Conservation (phyloP, 2,329 filamentous ascomycete genomes). For the Mycosphaerelloides madeirae region DNA sequence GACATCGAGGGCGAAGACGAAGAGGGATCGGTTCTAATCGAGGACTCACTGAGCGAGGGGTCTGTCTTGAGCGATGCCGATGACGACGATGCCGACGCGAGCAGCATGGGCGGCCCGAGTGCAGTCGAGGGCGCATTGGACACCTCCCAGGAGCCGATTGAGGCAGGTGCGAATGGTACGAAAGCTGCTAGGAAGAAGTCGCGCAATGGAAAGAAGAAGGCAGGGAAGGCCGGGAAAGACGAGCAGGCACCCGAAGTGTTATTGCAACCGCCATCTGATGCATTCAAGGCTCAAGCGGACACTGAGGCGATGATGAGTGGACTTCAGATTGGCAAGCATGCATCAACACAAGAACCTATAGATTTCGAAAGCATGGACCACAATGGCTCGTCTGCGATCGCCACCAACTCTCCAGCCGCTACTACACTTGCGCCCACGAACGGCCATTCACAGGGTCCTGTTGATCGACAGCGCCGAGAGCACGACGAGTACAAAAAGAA, state of each 20-base stretch:
- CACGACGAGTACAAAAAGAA: slow-evolving; percentile 88
- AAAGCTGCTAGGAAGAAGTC: slow-evolving; percentile 32
- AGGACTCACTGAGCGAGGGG: slow-evolving; percentile 60
- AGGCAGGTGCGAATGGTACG: slow-evolving; percentile 18
- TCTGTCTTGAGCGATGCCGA: slow-evolving; percentile 55
- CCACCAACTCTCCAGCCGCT: slow-evolving; percentile 21
- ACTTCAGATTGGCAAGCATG: slow-evolving; percentile 44
- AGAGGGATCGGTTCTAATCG: slow-evolving; percentile 48
- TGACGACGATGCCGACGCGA: slow-evolving; percentile 44
- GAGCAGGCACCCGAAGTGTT: slow-evolving; percentile 26
- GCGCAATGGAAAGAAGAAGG: slow-evolving; percentile 27
- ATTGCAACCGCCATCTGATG: slow-evolving; percentile 12
- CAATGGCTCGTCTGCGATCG: slow-evolving; percentile 30
- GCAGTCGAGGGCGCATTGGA: slow-evolving; percentile 22
- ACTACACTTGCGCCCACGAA: slow-evolving; percentile 25
- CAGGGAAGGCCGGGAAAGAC: slow-evolving; percentile 16
- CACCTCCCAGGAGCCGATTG: slow-evolving; percentile 26
- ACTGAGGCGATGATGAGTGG: slow-evolving; percentile 60
- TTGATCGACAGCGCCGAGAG: slow-evolving; percentile 72
- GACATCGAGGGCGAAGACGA: slow-evolving; percentile 70
- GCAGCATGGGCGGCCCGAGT: slow-evolving; percentile 20
- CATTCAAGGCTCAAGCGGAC: slow-evolving; percentile 47
- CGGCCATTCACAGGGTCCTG: slow-evolving; percentile 42
- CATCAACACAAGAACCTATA: slow-evolving; percentile 35
- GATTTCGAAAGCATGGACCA: slow-evolving; percentile 50